Evolutionary conservation across 306 rosid species (phyloP), one percentile per base, ranked within the genome.

Genomic region (Vigna trinervia): DNA sequence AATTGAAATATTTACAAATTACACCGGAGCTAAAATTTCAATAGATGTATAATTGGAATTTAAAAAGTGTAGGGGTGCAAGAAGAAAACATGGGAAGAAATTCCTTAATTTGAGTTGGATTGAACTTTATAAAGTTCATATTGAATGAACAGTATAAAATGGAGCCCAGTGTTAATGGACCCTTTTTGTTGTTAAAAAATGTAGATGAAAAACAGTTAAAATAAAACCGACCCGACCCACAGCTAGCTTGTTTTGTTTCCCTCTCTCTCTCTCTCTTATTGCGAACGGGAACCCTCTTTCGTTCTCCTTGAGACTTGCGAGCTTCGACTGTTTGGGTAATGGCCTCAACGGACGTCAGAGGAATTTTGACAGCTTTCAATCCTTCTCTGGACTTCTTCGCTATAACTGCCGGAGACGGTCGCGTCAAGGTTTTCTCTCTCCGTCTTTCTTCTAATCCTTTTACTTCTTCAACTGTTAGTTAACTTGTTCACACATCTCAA

Each of bases 391-490:
- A 92, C 78, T 88, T 86, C 69, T 84, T 95, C 46, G 97, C 98
- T 74, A 79, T 92, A 61, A 80, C 91, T 80, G 69, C 96, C 30
- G 98, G 98, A 3, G 98, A 90, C 83, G 97, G 98, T 30, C 95
- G 98, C 36, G 85, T 95, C 12, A 95, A 93, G 98, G 98, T 91
- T 9, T 59, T 19, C 2, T 46, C 5, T 51, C 17, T 30, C 56
- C 28, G 43, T 66, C 80, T 15, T 41, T 59, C 45, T 38, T 20
- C 32, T 8, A n/a, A 15, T 13, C 28, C 48, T 63, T 36, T 63
- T 20, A 12, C 26, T 34, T 34, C 12, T n/a, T 11, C 34, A 11
- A 46, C 23, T 12, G 22, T 68, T 46, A 6, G 8, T 45, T 45
- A 10, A 45, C 14, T 45, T 45, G 12, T 45, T 62, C 66, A 13